Conservation (phyloP, 768 basidiomycete genomes). For the Coprinellus micaceus region DNA sequence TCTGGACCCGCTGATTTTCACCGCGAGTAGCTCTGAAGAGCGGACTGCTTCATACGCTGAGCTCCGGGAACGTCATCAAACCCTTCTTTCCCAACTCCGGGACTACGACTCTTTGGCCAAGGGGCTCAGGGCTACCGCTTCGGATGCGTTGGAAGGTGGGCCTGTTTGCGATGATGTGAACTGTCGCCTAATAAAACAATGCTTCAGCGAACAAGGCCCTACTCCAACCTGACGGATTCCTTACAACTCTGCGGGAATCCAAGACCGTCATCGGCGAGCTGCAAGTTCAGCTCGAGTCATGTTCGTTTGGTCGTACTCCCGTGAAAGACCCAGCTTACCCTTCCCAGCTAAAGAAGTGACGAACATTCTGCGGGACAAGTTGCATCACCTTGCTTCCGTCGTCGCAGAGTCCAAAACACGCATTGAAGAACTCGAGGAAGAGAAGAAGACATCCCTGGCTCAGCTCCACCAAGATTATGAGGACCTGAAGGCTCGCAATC, state of each 20-base stretch:
- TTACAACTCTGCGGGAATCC: conserved; percentile 12
- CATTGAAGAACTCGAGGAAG: conserved; percentile 33
- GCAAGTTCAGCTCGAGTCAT: conserved; percentile 25
- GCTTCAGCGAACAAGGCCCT: neutral
- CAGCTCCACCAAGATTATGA: conserved; percentile 16
- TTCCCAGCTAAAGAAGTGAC: conserved; percentile 34
- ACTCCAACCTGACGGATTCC: neutral
- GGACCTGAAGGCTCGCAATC: conserved; percentile 2
- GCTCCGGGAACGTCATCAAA: neutral
- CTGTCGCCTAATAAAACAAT: too few species aligned
- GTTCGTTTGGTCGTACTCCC: conserved; percentile 16
- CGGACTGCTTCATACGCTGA: neutral
- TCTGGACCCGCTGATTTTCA: neutral
- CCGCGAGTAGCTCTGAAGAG: neutral
- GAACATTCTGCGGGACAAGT: conserved; percentile 38
- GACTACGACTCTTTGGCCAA: neutral
- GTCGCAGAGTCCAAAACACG: conserved; percentile 30
- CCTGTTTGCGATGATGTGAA: too few species aligned
- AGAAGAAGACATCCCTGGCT: conserved; percentile 21
- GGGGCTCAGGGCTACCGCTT: neutral
- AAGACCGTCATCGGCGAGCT: conserved; percentile 22
- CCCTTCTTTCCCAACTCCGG: neutral
- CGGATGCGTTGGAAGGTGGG: neutral
- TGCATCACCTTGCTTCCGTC: conserved; percentile 29
- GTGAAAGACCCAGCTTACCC: neutral